These are phyloP conservation scores for Gastrolobium bilobum DNA, from an alignment of 306 rosid species.

Conservation along the genomic window DNA sequence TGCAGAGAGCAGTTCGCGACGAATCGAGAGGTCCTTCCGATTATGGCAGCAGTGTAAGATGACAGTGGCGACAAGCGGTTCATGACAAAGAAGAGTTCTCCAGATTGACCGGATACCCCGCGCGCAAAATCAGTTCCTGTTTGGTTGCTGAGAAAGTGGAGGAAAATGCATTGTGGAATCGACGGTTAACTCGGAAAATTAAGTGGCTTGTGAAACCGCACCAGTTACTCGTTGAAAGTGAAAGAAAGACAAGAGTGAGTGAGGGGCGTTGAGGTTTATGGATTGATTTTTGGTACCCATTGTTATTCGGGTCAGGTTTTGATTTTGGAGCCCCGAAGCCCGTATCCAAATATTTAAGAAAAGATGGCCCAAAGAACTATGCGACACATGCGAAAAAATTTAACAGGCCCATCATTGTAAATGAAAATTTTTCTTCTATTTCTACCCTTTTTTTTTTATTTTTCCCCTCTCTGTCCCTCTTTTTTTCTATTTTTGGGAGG, in stretches of 20 bases:
- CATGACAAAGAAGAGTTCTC: constrained; percentile 57
- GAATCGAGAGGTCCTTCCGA: constrained; percentile 54
- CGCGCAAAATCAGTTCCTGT: background rate
- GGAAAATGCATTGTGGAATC: constrained; percentile 35
- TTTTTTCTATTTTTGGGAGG: too few relatives aligned
- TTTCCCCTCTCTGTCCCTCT: too few relatives aligned
- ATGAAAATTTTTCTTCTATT: too few relatives aligned
- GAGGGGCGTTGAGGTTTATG: too few relatives aligned
- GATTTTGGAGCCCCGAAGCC: too few relatives aligned
- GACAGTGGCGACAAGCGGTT: constrained; percentile 67
- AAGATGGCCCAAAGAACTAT: too few relatives aligned
- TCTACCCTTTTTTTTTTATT: too few relatives aligned
- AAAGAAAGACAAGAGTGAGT: background rate
- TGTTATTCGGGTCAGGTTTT: too few relatives aligned
- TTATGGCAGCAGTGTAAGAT: constrained; percentile 57
- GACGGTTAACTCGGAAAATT: background rate
- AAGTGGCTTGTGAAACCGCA: background rate
- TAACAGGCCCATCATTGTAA: too few relatives aligned
- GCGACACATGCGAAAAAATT: too few relatives aligned
- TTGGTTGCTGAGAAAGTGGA: constrained; percentile 35
- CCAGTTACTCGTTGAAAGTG: background rate
- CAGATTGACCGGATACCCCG: constrained; percentile 31
- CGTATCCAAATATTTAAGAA: too few relatives aligned
- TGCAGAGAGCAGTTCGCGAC: constrained; percentile 44
- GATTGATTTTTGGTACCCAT: too few relatives aligned